phyloP scores from a whole-genome alignment of 306 rosid genomes.

The Ziziphus jujuba region DNA sequence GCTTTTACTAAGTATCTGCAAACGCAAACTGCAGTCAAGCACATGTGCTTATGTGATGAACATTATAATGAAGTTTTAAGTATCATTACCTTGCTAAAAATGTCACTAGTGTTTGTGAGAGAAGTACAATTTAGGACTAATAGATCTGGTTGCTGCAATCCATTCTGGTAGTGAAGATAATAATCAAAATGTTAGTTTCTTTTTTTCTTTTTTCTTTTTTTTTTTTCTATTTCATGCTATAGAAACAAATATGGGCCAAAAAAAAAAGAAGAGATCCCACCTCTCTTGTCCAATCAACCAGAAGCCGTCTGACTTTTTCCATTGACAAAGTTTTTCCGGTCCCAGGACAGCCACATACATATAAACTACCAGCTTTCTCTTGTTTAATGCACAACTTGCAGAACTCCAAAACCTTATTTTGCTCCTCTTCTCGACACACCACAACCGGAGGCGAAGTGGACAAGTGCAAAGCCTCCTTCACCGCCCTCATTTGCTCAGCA shows the following conservation, averaged over 20 bases:
- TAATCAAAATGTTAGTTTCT: background rate
- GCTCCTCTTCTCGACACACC: slow-evolving; percentile 79
- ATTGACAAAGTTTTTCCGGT: slow-evolving; percentile 81
- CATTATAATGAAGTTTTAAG: background rate
- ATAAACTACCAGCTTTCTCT: slow-evolving; percentile 76
- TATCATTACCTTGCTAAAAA: slow-evolving; percentile 68
- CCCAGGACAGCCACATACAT: slow-evolving; percentile 89
- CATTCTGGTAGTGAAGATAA: slow-evolving; percentile 43
- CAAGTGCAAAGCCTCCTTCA: slow-evolving; percentile 73
- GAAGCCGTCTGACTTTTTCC: slow-evolving; percentile 58
- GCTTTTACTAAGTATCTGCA: slow-evolving; percentile 58
- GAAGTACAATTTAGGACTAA: slow-evolving; percentile 70
- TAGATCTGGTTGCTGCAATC: slow-evolving; percentile 56
- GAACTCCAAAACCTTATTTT: slow-evolving; percentile 63
- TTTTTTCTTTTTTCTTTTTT: too few species aligned
- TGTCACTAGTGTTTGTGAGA: slow-evolving; percentile 66
- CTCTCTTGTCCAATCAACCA: slow-evolving; percentile 67
- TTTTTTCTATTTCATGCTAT: background rate
- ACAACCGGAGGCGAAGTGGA: slow-evolving; percentile 61
- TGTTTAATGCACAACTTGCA: slow-evolving; percentile 64
- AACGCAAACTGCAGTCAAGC: slow-evolving; percentile 27
- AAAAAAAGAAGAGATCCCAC: slow-evolving; percentile 24
- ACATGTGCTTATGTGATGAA: background rate
- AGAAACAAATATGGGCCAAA: background rate
- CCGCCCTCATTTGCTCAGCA: slow-evolving; percentile 53